A percentile compares a stretch with the other conserved stretches of the same genome.
Conservation (phyloP, 345 rosid species). For the Ceriops decandra region DNA sequence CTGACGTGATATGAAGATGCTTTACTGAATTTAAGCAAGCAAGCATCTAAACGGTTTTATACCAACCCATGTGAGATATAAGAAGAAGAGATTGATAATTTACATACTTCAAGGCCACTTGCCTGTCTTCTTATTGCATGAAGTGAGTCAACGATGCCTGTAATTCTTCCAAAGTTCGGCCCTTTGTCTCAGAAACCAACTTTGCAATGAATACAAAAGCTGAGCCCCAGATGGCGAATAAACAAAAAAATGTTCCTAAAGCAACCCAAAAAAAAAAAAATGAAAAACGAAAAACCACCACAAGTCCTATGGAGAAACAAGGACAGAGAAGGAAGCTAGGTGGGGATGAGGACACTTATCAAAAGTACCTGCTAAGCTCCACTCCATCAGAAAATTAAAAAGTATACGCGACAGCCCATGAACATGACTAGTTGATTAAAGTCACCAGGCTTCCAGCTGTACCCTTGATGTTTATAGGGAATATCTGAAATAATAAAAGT, state of each 20-base stretch:
- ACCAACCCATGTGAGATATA: too few species aligned
- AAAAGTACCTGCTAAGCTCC: conserved; percentile 47
- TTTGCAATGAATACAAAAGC: conserved; percentile 35
- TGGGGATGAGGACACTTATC: neutral
- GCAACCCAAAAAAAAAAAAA: neutral
- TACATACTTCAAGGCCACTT: too few species aligned
- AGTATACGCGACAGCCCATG: conserved; percentile 31
- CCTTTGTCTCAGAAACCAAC: conserved; percentile 61
- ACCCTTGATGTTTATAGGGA: conserved; percentile 46
- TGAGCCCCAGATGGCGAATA: conserved; percentile 23
- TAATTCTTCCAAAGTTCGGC: conserved; percentile 56
- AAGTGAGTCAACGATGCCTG: conserved; percentile 33
- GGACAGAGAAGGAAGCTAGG: neutral
- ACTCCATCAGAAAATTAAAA: conserved; percentile 52
- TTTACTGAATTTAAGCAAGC: too few species aligned
- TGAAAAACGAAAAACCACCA: neutral
- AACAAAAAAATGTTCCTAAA: conserved; percentile 42
- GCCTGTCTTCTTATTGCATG: too few species aligned
- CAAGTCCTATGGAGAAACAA: neutral
- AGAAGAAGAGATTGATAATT: too few species aligned
- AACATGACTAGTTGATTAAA: too few species aligned
- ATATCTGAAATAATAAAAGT: conserved; percentile 28
- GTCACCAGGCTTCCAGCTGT: too few species aligned
- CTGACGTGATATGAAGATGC: too few species aligned
- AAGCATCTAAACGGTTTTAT: too few species aligned